Conservation (phyloP, 495 filamentous ascomycete genomes). For the Hapsidospora chrysogenum region DNA sequence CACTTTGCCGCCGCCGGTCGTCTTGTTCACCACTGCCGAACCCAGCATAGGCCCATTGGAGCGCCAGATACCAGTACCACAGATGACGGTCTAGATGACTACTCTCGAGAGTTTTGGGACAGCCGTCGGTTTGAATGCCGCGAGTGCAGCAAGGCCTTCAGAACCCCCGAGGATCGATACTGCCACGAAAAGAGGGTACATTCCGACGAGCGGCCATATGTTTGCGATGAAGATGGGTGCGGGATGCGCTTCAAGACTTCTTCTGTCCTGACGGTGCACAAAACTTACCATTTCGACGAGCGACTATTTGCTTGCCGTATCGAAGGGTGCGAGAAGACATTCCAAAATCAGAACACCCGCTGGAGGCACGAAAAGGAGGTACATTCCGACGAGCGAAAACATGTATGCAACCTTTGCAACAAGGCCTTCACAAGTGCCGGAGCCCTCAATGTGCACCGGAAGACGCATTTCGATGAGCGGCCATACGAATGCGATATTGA, state of each 20-base stretch:
- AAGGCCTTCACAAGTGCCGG: neutral
- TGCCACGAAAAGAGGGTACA: neutral
- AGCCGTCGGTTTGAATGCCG: neutral
- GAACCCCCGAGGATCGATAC: neutral
- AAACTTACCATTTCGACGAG: no score
- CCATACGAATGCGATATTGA: neutral
- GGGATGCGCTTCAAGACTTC: neutral
- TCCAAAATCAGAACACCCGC: neutral
- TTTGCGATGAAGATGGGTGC: neutral
- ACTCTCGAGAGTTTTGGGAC: neutral
- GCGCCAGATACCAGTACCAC: neutral
- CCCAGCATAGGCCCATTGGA: no score
- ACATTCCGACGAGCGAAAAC: no score
- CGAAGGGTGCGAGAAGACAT: no score
- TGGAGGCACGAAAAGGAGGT: neutral
- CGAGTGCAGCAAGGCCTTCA: neutral
- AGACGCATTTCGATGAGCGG: neutral
- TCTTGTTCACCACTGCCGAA: neutral
- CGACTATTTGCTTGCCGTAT: no score
- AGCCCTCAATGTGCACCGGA: neutral
- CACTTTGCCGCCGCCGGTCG: neutral
- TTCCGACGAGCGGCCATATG: neutral
- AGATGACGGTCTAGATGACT: neutral
- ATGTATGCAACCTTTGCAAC: neutral
- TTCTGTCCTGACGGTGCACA: no score